A percentile compares a stretch with the other conserved stretches of the same genome.
These are phyloP conservation scores for Peronospora belbahrii DNA, from an alignment of 352 stramenopile genomes.

Conservation along the genomic window DNA sequence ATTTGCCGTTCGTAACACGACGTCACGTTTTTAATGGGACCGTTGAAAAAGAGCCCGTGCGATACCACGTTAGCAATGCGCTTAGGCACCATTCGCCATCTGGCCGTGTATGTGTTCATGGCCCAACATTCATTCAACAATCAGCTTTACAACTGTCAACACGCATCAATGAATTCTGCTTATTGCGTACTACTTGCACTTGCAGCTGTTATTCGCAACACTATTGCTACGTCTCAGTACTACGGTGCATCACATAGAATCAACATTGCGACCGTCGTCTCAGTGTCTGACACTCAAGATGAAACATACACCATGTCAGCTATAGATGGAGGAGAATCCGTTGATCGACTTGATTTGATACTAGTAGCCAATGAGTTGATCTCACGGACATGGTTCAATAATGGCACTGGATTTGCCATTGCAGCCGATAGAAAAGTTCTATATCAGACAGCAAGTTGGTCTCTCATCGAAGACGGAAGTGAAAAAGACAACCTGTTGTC, in stretches of 20 bases:
- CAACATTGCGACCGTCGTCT: conserved; percentile 14
- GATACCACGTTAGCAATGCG: too few species aligned
- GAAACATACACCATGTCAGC: conserved; percentile 5
- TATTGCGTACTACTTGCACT: conserved; percentile 5
- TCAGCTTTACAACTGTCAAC: too few species aligned
- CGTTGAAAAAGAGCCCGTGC: too few species aligned
- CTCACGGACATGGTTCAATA: conserved; percentile 3
- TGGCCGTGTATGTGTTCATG: too few species aligned
- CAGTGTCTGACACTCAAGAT: background rate
- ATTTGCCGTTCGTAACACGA: too few species aligned
- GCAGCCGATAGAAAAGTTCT: conserved; percentile 8
- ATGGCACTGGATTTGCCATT: background rate
- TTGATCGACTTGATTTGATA: conserved; percentile 14
- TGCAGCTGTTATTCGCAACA: background rate
- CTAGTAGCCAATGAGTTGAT: conserved; percentile 9
- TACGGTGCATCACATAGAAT: conserved; percentile 2
- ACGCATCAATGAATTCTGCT: conserved; percentile 20
- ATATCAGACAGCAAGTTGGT: conserved; percentile 13
- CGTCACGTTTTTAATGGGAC: too few species aligned
- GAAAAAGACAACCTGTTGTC: conserved; percentile 10
- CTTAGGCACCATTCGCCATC: too few species aligned
- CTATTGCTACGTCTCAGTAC: background rate
- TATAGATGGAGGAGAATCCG: background rate
- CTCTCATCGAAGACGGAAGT: conserved; percentile 13
- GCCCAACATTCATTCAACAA: too few species aligned